Conservation (phyloP, 805 yeast genomes). For the Starmerella bombicola region DNA sequence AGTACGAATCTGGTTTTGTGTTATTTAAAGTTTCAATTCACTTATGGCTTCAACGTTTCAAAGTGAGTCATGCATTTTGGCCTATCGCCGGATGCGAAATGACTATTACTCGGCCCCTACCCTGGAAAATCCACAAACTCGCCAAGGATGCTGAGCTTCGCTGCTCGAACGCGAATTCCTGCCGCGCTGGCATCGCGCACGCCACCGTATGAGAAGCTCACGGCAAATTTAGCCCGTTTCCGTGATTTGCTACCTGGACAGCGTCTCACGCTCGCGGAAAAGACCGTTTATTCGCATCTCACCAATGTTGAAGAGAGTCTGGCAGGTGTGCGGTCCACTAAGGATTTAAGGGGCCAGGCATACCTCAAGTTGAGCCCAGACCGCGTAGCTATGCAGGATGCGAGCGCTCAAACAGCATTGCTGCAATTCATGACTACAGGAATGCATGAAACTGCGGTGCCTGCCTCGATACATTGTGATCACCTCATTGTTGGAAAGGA, state of each 20-base stretch:
- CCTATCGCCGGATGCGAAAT: not conserved
- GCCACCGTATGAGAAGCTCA: conserved; percentile 77
- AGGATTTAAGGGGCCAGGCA: conserved; percentile 66
- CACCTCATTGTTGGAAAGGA: conserved; percentile 94
- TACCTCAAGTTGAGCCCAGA: conserved; percentile 92
- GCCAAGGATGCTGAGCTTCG: conserved; percentile 13
- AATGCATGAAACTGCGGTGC: conserved; percentile 74
- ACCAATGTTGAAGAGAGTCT: conserved; percentile 78
- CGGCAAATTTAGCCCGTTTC: conserved; percentile 50
- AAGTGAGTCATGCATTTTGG: too few relatives aligned
- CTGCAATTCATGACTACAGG: conserved; percentile 97
- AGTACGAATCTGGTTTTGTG: too few relatives aligned
- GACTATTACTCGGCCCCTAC: conserved; percentile 4
- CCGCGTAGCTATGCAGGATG: conserved; percentile 99
- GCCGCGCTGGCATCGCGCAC: conserved; percentile 52
- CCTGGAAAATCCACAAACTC: conserved; percentile 6
- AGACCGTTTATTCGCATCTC: conserved; percentile 84
- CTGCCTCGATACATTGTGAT: conserved; percentile 94
- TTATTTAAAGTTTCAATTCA: too few relatives aligned
- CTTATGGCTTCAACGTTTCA: too few relatives aligned
- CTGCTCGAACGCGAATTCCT: conserved; percentile 36
- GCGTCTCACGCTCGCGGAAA: conserved; percentile 90
- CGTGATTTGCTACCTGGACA: conserved; percentile 46
- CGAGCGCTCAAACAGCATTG: conserved; percentile 99
- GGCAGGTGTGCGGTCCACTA: conserved; percentile 36